Conservation (phyloP, 352 stramenopile species). For the Pythium biforme region DNA sequence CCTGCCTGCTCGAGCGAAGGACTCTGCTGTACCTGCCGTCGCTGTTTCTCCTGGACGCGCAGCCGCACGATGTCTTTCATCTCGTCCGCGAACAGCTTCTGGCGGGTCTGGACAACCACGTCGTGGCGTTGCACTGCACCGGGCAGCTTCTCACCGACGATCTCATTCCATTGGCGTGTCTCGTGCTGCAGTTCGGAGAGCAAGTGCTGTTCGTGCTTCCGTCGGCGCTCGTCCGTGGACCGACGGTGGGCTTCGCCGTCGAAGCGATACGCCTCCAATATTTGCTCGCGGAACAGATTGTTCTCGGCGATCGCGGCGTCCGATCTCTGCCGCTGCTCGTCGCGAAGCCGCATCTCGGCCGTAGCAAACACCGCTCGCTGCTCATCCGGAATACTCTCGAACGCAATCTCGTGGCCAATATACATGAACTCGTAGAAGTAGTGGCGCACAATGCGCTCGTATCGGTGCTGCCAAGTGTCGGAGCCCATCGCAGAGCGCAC, state of each 20-base stretch:
- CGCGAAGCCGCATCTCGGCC: slow-evolving; percentile 24
- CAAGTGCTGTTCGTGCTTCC: slow-evolving; percentile 18
- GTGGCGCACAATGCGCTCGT: slow-evolving; percentile 49
- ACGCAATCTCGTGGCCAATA: slow-evolving; percentile 44
- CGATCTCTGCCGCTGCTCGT: slow-evolving; percentile 33
- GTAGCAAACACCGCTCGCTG: slow-evolving; percentile 13
- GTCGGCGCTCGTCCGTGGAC: slow-evolving; percentile 4
- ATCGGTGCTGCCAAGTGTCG: slow-evolving; percentile 48
- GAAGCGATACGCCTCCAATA: slow-evolving; percentile 31
- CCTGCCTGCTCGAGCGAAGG: background rate
- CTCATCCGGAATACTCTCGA: slow-evolving; percentile 27
- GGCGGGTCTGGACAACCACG: background rate
- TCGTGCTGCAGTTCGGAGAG: slow-evolving; percentile 23
- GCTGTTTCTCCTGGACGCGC: slow-evolving; percentile 7
- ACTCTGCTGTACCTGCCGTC: background rate
- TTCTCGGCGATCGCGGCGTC: slow-evolving; percentile 35
- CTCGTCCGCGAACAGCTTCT: slow-evolving; percentile 19
- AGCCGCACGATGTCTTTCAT: slow-evolving; percentile 20
- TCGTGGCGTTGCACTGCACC: slow-evolving; percentile 12
- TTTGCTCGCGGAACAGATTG: slow-evolving; percentile 35
- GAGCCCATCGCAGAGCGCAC: slow-evolving; percentile 36
- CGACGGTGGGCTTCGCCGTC: background rate
- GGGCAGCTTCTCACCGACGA: slow-evolving; percentile 17
- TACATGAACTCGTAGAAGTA: slow-evolving; percentile 80
- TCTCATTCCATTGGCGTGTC: slow-evolving; percentile 29